Evolutionary conservation across 2,329 filamentous ascomycete genomes (phyloP).

Genomic region (Cladobotryum protrusum): DNA sequence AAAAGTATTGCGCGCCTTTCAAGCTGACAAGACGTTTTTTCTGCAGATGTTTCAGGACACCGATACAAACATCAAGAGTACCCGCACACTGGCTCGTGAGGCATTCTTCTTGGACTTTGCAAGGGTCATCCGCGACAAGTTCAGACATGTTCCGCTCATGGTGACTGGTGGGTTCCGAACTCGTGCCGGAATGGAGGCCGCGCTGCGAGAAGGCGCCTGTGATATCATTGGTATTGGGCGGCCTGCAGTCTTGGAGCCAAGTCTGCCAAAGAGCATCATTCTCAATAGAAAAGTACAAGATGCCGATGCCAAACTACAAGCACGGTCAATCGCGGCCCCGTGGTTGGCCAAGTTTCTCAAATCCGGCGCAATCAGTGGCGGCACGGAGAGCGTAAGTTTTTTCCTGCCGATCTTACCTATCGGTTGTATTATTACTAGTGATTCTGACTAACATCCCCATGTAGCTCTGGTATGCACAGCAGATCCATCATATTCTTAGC

Average conservation of each 20-base stretch:
- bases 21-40: background rate
- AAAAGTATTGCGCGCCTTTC: too few species aligned
- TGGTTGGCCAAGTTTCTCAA: conserved; percentile 19
- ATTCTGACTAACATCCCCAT: too few species aligned
- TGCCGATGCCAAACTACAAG: conserved; percentile 27
- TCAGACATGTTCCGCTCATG: conserved; percentile 42
- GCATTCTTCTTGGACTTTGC: conserved; percentile 66
- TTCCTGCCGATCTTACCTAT: too few species aligned
- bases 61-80: conserved; percentile 2
- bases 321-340: conserved; percentile 18
- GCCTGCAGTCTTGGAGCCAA: conserved; percentile 33
- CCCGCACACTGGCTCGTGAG: conserved; percentile 47
- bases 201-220: conserved; percentile 31
- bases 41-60: background rate
- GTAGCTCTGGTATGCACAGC: too few species aligned
- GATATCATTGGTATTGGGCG: conserved; percentile 37
- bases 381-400: too few species aligned
- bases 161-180: conserved; percentile 60
- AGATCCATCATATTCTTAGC: too few species aligned
- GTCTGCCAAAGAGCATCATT: conserved; percentile 29
- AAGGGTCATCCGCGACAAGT: conserved; percentile 37
- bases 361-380: too few species aligned
- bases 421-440: too few species aligned
- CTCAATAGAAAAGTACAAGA: conserved; percentile 29
- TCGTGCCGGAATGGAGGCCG: conserved; percentile 34